These are phyloP conservation scores for Cadophora malorum DNA, from an alignment of 2,329 filamentous ascomycete genomes.

Conservation along the genomic window DNA sequence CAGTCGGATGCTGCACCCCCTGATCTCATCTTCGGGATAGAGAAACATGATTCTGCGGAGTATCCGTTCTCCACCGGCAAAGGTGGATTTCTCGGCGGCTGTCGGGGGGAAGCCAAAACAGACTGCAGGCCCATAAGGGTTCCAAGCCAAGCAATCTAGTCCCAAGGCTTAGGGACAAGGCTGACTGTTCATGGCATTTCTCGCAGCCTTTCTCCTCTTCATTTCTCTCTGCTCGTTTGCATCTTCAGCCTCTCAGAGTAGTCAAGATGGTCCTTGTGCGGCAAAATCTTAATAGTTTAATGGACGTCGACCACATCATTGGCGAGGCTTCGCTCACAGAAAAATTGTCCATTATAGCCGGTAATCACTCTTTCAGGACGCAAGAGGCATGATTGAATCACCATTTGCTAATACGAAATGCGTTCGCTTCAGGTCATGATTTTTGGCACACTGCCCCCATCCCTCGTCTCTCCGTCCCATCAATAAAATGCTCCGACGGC, in stretches of 20 bases:
- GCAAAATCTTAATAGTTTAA: neutral
- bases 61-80: neutral
- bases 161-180: constrained; percentile 2
- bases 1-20: neutral
- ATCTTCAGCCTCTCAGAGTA: neutral
- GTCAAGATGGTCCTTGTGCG: constrained; percentile 7
- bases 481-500: constrained; percentile 43
- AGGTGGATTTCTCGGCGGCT: neutral
- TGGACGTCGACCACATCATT: constrained; percentile 12
- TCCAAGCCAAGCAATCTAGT: neutral
- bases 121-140: neutral
- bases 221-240: neutral
- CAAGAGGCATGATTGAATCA: neutral
- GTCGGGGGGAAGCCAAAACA: neutral
- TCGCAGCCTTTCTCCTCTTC: constrained; percentile 7
- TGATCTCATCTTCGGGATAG: neutral
- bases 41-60: constrained; percentile 2
- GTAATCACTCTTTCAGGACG: neutral
- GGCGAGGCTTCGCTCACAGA: constrained; percentile 12
- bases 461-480: constrained; percentile 39
- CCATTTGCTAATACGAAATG: neutral
- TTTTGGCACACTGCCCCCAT: constrained; percentile 43
- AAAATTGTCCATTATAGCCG: constrained; percentile 11
- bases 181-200: neutral
- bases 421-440: constrained; percentile 28